These are phyloP conservation scores for Cutaneotrichosporon arboriforme DNA, from an alignment of 1,284 basidiomycete species.

Conservation along the genomic window DNA sequence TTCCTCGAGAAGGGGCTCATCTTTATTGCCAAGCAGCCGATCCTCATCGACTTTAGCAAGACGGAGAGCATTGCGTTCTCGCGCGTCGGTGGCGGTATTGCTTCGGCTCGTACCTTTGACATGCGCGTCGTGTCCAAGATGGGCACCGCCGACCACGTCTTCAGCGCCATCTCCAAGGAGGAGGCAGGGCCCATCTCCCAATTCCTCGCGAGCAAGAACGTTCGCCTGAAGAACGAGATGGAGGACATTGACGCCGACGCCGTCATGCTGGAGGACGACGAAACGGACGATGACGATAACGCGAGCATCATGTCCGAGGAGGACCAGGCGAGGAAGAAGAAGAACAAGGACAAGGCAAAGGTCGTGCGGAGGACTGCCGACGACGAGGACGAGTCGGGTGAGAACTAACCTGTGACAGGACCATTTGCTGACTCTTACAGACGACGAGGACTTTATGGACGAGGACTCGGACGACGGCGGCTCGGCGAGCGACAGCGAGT, in stretches of 20 bases:
- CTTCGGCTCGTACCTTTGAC: slow-evolving; percentile 90
- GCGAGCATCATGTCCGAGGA: slow-evolving; percentile 37
- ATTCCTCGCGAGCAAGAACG: slow-evolving; percentile 84
- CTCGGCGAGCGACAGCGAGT: slow-evolving; percentile 70
- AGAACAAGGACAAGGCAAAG: slow-evolving; percentile 42
- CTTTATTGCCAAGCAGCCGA: slow-evolving; percentile 95
- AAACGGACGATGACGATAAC: slow-evolving; percentile 52
- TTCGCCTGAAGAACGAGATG: slow-evolving; percentile 95
- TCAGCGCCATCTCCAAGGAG: slow-evolving; percentile 92
- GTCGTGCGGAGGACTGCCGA: slow-evolving; percentile 49
- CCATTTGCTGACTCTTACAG: slow-evolving; percentile 25
- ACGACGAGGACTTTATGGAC: slow-evolving; percentile 84
- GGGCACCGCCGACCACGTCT: slow-evolving; percentile 71
- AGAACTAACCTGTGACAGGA: slow-evolving; percentile 31
- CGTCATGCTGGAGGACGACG: slow-evolving; percentile 73
- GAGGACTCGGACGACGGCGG: slow-evolving; percentile 76
- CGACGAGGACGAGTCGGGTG: slow-evolving; percentile 74
- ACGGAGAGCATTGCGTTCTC: slow-evolving; percentile 91
- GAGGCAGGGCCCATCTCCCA: slow-evolving; percentile 82
- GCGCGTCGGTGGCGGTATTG: slow-evolving; percentile 81
- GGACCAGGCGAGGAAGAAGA: slow-evolving; percentile 30
- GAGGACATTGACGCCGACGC: slow-evolving; percentile 69
- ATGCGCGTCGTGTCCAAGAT: slow-evolving; percentile 79
- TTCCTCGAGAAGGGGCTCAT: slow-evolving; percentile 96
- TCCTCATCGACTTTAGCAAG: slow-evolving; percentile 84